These are phyloP conservation scores for Cladophialophora exuberans DNA, from an alignment of 2,329 filamentous ascomycete genomes.

Conservation along the genomic window DNA sequence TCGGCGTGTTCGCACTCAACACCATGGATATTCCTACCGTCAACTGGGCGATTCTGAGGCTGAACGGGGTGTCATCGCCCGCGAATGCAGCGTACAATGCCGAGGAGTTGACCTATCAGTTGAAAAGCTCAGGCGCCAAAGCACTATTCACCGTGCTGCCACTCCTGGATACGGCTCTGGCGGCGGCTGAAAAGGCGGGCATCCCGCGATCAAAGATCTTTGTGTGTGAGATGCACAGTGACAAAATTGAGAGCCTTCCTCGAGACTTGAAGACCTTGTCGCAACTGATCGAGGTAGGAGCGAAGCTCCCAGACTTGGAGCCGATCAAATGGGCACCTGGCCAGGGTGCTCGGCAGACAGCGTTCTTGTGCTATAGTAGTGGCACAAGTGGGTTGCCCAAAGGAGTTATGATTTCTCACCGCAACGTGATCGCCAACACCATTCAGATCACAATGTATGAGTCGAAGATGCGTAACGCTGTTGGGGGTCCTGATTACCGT, in stretches of 20 bases:
- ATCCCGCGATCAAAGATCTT: conserved; percentile 69
- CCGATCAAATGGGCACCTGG: conserved; percentile 46
- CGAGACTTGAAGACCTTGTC: conserved; percentile 64
- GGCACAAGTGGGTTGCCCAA: conserved; percentile 80
- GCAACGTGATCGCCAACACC: conserved; percentile 77
- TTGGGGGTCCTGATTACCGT: conserved; percentile 48
- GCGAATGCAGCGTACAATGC: conserved; percentile 76
- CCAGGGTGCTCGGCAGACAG: conserved; percentile 61
- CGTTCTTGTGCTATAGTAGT: conserved; percentile 79
- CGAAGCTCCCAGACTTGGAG: conserved; percentile 43
- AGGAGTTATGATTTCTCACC: conserved; percentile 82
- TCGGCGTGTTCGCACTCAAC: no score
- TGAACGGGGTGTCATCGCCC: conserved; percentile 74
- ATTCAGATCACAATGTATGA: conserved; percentile 64
- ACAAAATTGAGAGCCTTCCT: conserved; percentile 35
- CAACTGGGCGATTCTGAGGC: conserved; percentile 72
- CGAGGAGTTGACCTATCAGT: conserved; percentile 71
- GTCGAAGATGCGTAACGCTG: conserved; percentile 44
- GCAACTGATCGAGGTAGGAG: conserved; percentile 67
- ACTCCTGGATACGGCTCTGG: conserved; percentile 65
- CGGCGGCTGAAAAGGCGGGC: conserved; percentile 65
- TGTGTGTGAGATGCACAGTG: conserved; percentile 65
- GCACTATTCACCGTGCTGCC: conserved; percentile 73
- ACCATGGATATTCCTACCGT: conserved; percentile 76
- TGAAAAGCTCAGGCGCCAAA: conserved; percentile 69